Evolutionary conservation across 2,329 filamentous ascomycete genomes (phyloP).

Genomic region (Xylariaceae sp.): DNA sequence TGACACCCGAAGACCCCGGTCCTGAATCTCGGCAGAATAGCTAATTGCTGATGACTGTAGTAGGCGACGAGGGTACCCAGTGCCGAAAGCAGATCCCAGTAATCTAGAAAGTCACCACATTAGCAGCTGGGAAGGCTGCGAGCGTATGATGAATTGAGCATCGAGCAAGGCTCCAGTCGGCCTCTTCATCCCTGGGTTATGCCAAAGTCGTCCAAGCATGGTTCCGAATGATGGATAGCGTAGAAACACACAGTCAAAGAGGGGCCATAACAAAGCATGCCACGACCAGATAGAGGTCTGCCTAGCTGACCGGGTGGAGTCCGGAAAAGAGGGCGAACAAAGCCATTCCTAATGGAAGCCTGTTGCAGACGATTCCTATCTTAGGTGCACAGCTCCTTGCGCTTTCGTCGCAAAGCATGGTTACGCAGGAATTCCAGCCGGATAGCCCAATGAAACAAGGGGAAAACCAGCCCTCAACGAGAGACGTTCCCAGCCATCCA

Average conservation of each 20-base stretch:
- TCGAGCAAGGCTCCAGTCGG: slow-evolving; percentile 5
- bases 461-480: slow-evolving; percentile 3
- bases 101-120: slow-evolving; percentile 14
- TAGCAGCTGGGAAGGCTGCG: slow-evolving; percentile 11
- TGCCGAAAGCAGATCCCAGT: slow-evolving; percentile 8
- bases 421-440: slow-evolving; percentile 20
- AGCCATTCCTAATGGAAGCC: neutral
- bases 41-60: slow-evolving; percentile 8
- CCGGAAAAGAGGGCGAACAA: slow-evolving; percentile 9
- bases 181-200: slow-evolving; percentile 4
- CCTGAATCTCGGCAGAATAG: slow-evolving; percentile 15
- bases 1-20: slow-evolving; percentile 14
- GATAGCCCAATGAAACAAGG: slow-evolving; percentile 17
- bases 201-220: slow-evolving; percentile 7
- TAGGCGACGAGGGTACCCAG: slow-evolving; percentile 14
- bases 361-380: slow-evolving; percentile 7
- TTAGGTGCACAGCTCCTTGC: slow-evolving; percentile 13
- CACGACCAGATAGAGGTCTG: slow-evolving; percentile 9
- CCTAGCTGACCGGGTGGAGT: slow-evolving; percentile 18
- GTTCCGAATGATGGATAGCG: slow-evolving; percentile 1
- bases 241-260: slow-evolving; percentile 11
- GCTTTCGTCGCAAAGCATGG: slow-evolving; percentile 15
- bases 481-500: slow-evolving; percentile 8
- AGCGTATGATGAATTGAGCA: slow-evolving; percentile 3
- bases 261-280: slow-evolving; percentile 15